A percentile compares a stretch with the other conserved stretches of the same genome.
Conservation (phyloP, 2,329 filamentous ascomycete genomes). For the Verticillium nonalfalfae region DNA sequence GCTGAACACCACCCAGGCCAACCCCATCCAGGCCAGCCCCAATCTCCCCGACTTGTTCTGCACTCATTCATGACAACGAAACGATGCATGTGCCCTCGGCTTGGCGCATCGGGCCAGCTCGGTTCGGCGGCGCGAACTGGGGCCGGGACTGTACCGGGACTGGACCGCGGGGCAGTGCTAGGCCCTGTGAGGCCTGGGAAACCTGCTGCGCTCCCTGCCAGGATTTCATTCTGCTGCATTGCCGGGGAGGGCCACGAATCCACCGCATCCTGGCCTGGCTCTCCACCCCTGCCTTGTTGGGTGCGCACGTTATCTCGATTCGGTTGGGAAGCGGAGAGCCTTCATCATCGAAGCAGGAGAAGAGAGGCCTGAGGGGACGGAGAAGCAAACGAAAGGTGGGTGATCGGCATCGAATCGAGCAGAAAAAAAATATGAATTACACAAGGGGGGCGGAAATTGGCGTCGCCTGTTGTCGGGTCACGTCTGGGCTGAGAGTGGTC, state of each 20-base stretch:
- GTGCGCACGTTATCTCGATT: neutral
- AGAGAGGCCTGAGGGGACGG: neutral
- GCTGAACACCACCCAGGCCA: no score
- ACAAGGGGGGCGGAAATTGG: neutral
- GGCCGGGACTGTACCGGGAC: neutral
- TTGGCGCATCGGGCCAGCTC: neutral
- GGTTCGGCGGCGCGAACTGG: neutral
- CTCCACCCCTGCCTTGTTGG: neutral
- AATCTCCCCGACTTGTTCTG: no score
- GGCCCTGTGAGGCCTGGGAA: neutral
- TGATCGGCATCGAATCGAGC: neutral
- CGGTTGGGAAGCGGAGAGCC: neutral
- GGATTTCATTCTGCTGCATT: neutral
- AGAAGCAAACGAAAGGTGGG: neutral
- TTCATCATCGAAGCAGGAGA: neutral
- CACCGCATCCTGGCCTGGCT: neutral
- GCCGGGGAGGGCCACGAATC: neutral
- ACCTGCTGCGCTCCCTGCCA: neutral
- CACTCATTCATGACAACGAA: neutral
- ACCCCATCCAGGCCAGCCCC: no score
- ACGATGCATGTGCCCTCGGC: neutral
- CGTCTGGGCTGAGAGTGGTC: neutral
- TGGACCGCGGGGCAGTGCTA: neutral
- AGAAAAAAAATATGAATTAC: neutral
- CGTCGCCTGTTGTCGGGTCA: neutral